Evolutionary conservation across 139 green algal species (phyloP).

Genomic region (Volvox africanus): DNA sequence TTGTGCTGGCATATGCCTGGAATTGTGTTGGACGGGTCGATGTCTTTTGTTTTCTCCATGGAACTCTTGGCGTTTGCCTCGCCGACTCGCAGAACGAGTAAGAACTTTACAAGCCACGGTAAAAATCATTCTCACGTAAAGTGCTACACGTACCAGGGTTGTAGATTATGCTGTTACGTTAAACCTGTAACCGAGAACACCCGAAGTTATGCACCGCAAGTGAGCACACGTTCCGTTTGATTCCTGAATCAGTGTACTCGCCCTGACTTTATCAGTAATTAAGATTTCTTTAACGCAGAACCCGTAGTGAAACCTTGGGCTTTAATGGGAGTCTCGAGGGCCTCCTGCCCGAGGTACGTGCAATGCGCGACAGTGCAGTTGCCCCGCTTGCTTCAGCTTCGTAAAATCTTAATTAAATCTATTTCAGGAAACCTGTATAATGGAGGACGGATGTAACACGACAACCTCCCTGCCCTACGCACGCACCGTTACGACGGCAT

Average conservation of each 20-base stretch:
- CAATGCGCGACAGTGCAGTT: background rate
- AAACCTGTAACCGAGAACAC: too few species aligned
- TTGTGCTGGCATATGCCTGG: too few species aligned
- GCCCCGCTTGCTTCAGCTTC: background rate
- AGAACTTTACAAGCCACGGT: too few species aligned
- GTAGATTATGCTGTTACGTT: too few species aligned
- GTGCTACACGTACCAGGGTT: too few species aligned
- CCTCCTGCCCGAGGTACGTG: background rate
- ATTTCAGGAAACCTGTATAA: background rate
- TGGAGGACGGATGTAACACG: background rate
- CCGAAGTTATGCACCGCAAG: conserved; percentile 7
- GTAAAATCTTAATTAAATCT: background rate
- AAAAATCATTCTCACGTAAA: too few species aligned
- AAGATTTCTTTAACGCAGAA: background rate
- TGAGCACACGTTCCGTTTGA: background rate
- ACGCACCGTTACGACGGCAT: background rate
- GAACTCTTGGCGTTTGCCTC: too few species aligned
- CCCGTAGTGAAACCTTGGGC: conserved; percentile 15
- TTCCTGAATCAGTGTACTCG: background rate
- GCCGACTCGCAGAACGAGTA: too few species aligned
- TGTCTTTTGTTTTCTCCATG: too few species aligned
- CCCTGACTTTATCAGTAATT: too few species aligned
- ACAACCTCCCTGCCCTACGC: background rate
- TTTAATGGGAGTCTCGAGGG: background rate
- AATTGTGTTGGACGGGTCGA: too few species aligned